phyloP scores from a whole-genome alignment of 192 early-diverging fungal genomes.

The Gigaspora rosea region DNA sequence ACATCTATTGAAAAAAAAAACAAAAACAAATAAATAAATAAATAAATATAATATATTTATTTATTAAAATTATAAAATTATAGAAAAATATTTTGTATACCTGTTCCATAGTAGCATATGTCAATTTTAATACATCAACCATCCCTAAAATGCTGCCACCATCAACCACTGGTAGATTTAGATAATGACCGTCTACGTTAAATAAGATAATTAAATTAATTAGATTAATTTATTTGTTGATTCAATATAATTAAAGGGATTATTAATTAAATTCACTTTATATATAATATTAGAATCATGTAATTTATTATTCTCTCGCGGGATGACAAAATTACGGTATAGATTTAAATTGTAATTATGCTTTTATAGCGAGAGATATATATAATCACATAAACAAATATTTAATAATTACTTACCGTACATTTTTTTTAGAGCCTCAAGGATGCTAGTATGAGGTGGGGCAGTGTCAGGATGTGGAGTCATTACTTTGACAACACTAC shows the following conservation, averaged over 20 bases:
- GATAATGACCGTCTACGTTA: conserved; percentile 71
- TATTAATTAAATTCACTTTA: not conserved
- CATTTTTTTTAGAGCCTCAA: conserved; percentile 85
- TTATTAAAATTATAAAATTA: not conserved
- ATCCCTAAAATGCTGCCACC: conserved; percentile 74
- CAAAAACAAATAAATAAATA: not conserved
- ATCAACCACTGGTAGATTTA: conserved; percentile 81
- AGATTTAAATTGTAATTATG: not conserved
- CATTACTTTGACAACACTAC: conserved; percentile 97
- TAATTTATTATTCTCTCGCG: not conserved
- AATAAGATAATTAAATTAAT: not conserved
- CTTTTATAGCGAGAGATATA: conserved; percentile 6
- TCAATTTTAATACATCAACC: conserved; percentile 81
- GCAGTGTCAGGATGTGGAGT: conserved; percentile 87
- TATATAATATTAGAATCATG: not conserved
- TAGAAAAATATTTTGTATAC: conserved; percentile 38
- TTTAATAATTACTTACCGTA: conserved; percentile 52
- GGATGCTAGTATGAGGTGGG: conserved; percentile 67
- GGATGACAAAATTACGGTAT: conserved; percentile 19
- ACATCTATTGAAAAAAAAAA: conserved; percentile 44
- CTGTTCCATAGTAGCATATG: conserved; percentile 81
- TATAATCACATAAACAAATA: not conserved
- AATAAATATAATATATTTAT: not conserved
- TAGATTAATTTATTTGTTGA: not conserved
- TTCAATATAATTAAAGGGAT: not conserved